Conservation (phyloP, 2,329 filamentous ascomycete species). For the Xenoacremonium recifei region DNA sequence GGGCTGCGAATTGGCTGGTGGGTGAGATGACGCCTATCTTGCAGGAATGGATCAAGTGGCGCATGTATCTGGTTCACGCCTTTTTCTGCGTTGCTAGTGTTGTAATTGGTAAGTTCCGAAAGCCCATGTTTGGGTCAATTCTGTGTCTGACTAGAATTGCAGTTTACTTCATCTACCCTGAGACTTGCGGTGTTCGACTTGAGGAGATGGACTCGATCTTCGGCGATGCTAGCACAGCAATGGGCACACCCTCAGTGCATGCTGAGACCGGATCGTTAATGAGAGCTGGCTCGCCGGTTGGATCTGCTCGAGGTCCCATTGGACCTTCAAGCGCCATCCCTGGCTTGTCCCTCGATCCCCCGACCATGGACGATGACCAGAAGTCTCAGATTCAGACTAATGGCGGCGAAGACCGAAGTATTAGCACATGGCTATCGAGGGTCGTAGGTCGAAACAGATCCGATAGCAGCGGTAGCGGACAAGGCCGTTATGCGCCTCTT, state of each 20-base stretch:
- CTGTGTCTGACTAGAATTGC: slow-evolving; percentile 11
- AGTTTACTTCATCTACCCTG: slow-evolving; percentile 98
- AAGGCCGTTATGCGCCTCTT: slow-evolving; percentile 42
- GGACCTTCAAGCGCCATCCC: slow-evolving; percentile 71
- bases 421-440: slow-evolving; percentile 50
- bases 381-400: slow-evolving; percentile 39
- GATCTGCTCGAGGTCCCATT: slow-evolving; percentile 64
- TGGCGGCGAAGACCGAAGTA: slow-evolving; percentile 38
- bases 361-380: slow-evolving; percentile 54
- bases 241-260: slow-evolving; percentile 72
- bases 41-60: slow-evolving; percentile 90
- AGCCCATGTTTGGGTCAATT: no score
- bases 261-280: slow-evolving; percentile 80
- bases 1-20: slow-evolving; percentile 98
- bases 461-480: slow-evolving; percentile 36
- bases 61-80: slow-evolving; percentile 90
- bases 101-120: slow-evolving; percentile 81
- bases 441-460: slow-evolving; percentile 39
- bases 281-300: slow-evolving; percentile 68
- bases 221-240: slow-evolving; percentile 83
- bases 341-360: slow-evolving; percentile 78
- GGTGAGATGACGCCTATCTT: slow-evolving; percentile 92
- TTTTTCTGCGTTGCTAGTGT: slow-evolving; percentile 97
- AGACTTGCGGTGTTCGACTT: slow-evolving; percentile 90
- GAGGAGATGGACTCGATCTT: slow-evolving; percentile 97